phyloP scores from a whole-genome alignment of 2,329 filamentous ascomycete genomes.

The Ascochyta pisi region DNA sequence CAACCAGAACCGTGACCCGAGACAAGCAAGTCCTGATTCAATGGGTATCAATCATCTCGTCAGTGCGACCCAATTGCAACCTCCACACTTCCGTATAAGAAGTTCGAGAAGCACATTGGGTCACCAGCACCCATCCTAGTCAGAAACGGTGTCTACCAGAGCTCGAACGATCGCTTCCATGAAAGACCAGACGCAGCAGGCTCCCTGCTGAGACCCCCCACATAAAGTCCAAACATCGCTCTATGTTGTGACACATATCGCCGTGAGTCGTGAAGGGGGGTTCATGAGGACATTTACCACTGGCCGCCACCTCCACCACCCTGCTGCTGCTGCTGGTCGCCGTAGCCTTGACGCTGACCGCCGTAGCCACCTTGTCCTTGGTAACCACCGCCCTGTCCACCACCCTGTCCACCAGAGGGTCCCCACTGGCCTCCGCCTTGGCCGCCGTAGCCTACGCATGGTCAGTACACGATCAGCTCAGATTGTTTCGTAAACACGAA shows the following conservation, averaged over 20 bases:
- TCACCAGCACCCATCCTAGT: slow-evolving; percentile 37
- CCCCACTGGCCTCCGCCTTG: slow-evolving; percentile 39
- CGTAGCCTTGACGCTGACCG: slow-evolving; percentile 34
- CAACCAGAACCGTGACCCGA: slow-evolving; percentile 27
- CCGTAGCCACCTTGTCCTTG: slow-evolving; percentile 40
- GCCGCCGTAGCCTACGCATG: slow-evolving; percentile 28
- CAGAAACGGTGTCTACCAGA: slow-evolving; percentile 32
- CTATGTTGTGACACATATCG: slow-evolving; percentile 22
- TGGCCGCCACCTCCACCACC: slow-evolving; percentile 42
- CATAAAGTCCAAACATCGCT: slow-evolving; percentile 11
- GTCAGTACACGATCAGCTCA: slow-evolving; percentile 9
- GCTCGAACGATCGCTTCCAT: slow-evolving; percentile 24
- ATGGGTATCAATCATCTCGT: slow-evolving; percentile 51
- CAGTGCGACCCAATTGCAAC: slow-evolving; percentile 38
- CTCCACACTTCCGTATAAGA: slow-evolving; percentile 28
- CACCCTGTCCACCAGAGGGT: slow-evolving; percentile 29
- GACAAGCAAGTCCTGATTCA: slow-evolving; percentile 46
- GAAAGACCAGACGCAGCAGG: slow-evolving; percentile 16
- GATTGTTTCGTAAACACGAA: slow-evolving; percentile 11
- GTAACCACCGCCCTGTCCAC: slow-evolving; percentile 40
- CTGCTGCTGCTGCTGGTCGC: slow-evolving; percentile 40
- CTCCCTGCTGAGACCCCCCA: slow-evolving; percentile 17
- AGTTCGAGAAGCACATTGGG: slow-evolving; percentile 28
- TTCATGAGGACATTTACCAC: slow-evolving; percentile 36
- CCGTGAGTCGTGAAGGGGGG: slow-evolving; percentile 14